Base-by-base conservation (phyloP, 805 yeast species). In the Clavispora phyllophila region DNA sequence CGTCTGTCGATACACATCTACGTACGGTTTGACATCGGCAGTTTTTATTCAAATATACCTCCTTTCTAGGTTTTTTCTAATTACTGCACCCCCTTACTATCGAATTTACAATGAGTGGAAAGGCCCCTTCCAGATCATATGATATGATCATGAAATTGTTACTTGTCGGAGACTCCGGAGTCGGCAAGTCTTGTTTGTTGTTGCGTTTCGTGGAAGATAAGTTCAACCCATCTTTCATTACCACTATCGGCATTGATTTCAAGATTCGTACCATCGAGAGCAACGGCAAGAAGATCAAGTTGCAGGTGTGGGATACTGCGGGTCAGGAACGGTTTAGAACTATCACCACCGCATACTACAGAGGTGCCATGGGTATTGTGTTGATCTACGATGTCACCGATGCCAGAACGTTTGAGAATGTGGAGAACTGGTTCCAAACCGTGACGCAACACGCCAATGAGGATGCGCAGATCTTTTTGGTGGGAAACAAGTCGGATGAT, bases 241-340 rank as follows among this genome's bases (percentile, higher is more conserved):
- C 98, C 46, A 93, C 99, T 37, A 93, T 93, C 58, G 99, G 99
- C 42, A 93, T 93, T 57, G 99, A 93, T 66, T 93, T 93, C 78
- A 93, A 93, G 72, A 91, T 93, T 63, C 84, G 96, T 68, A 90
- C 96, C 23, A 87, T 90, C 54, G 97, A 91, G 56, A 77, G 90
- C 51, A 91, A 91, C 50, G 96, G 96, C 41, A 86, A 87, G 67
- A 84, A 84, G 51, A 86, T 93, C 66, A 93, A 93, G 70, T 77
- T 91, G 61, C 99, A 93, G 66, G 86, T 91, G 35, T 85, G 96
- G 96, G 96, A 89, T 63, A 89, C 96, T 32, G 96, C 96, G 1
- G 96, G 96, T n/a, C 96, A 89, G 69, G 96, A 89, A 64, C 76
- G 96, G 59, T 89, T 89, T 71, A 79, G 96, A 69, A 87, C 96